Base-by-base conservation (phyloP, 2,329 filamentous ascomycete species). In the Cladosporium sp. region DNA sequence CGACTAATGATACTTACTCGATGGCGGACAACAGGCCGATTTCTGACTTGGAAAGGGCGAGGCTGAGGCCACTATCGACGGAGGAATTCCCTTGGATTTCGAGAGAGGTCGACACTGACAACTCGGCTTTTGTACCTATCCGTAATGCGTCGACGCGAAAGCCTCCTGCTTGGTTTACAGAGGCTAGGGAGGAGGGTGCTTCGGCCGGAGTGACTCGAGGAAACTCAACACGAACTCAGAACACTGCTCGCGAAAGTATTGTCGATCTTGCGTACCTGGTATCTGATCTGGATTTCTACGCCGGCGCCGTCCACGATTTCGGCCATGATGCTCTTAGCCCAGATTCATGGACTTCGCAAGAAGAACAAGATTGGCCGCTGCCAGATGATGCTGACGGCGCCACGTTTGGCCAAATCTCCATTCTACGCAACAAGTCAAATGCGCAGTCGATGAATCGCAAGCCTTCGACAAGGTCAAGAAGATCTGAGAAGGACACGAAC, bases 251-350 rank as follows among this genome's bases (percentile, higher is more conserved):
- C 45, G 69, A 72, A 47, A 68, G 65, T 54, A 71, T 71, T 30
- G 68, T 72, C 39, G 69, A 72, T 58, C 60, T 72, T 38, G 69
- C 71, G 60, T 62, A 71, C 55, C 69, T 72, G 43, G 70, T 72
- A 2, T 71, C 67, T 3, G 70, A 72, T 62, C 65, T 72, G 17
- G 70, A 72, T 57, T 72, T 70, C 63, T 72, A 72, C 59, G 70
- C 70, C 17, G 70, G 70, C 59, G 70, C 70, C n/a, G 68, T 72
- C 7, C 70, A 72, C 62, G 70, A 72, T 60, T 71, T 68, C 57
- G 69, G 70, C 42, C 66, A 65, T 7, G 68, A 68, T 42, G 70
- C 69, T 38, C 47, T 25, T 19, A 51, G 49, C 19, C 51, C 52
- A 22, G 69, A 72, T 40, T 63, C 63, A 34, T 56, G 57, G 22